Conservation (phyloP, 768 basidiomycete species). For the Lentinula boryana region DNA sequence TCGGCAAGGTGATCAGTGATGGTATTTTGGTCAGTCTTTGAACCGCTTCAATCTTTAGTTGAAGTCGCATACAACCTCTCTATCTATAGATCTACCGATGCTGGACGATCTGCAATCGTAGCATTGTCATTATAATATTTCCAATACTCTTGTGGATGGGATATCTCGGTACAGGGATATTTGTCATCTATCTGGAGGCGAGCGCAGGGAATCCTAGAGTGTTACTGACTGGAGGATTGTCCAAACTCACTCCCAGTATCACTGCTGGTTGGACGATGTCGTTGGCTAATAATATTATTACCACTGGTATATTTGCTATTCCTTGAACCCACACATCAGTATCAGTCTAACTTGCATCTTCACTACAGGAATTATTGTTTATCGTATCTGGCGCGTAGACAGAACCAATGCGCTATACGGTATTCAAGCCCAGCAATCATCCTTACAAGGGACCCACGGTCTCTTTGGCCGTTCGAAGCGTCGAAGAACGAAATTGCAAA, state of each 20-base stretch:
- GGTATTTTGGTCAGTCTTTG: conserved; percentile 4
- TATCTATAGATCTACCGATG: conserved; percentile 9
- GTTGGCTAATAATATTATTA: conserved; percentile 6
- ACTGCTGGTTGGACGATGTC: conserved; percentile 6
- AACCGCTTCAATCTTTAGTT: background rate
- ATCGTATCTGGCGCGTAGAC: conserved; percentile 10
- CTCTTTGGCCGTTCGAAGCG: background rate
- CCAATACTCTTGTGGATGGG: conserved; percentile 4
- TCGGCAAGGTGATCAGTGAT: conserved; percentile 8
- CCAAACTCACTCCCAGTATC: background rate
- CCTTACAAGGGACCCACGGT: background rate
- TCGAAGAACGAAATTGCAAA: conserved; percentile 5
- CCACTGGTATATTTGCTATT: conserved; percentile 6
- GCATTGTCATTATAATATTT: background rate
- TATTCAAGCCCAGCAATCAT: background rate
- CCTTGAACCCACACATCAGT: background rate
- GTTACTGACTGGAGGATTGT: background rate
- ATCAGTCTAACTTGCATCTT: background rate
- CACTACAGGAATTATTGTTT: conserved; percentile 7
- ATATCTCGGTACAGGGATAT: background rate
- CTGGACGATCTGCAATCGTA: conserved; percentile 6
- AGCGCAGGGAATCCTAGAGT: background rate
- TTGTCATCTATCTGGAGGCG: conserved; percentile 7
- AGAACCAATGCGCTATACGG: background rate
- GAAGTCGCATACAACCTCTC: background rate